Evolutionary conservation across 805 yeast species (phyloP), one percentile per base, ranked within the genome.

Genomic region (Lachancea meyersii): DNA sequence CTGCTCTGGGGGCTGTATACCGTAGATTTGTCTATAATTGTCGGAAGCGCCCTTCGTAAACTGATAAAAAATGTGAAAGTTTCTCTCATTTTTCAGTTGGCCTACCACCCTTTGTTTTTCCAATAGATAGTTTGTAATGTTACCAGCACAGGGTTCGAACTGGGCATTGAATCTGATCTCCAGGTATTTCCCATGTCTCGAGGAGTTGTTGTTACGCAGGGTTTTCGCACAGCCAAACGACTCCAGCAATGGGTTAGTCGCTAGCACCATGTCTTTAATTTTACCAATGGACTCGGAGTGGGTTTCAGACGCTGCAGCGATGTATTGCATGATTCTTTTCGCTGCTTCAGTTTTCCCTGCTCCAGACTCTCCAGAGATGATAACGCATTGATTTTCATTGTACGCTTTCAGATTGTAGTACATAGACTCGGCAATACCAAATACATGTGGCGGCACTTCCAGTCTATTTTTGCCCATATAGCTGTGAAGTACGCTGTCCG

Each of bases 321-420:
- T 83, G 62, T 91, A 91, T 66, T 91, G 97, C 97, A 91, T 91
- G 64, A 91, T 89, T 62, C 94, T 79, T 70, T 91, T 91, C 32
- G 97, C 97, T 18, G 97, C 97, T 67, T 91, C 97, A 4, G 97
- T 91, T 61, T 91, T 91, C 39, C 97, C 97, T 4, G 97, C 97
- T 48, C 97, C 97, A 1, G 96, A 86, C 63, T 91, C 97, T 44
- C 97, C 97, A 2, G 96, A 86, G 52, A 93, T 93, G 54, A 93
- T 93, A 18, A 93, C 97, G 74, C 97, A 91, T 63, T 93, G 98
- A 59, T 80, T 87, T 55, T 93, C 97, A 46, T 84, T 79, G 65
- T 93, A 93, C 0, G 95, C 83, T 65, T 89, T 89, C 80, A 93
- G 75, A 63, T 91, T 86, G 67, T 93, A 91, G 65, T 83, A 93